Percentiles rank a stretch among this genome's conserved stretches.
These are phyloP conservation scores for Trichoderma reesei DNA, from an alignment of 495 filamentous ascomycete genomes.

Conservation along the genomic window DNA sequence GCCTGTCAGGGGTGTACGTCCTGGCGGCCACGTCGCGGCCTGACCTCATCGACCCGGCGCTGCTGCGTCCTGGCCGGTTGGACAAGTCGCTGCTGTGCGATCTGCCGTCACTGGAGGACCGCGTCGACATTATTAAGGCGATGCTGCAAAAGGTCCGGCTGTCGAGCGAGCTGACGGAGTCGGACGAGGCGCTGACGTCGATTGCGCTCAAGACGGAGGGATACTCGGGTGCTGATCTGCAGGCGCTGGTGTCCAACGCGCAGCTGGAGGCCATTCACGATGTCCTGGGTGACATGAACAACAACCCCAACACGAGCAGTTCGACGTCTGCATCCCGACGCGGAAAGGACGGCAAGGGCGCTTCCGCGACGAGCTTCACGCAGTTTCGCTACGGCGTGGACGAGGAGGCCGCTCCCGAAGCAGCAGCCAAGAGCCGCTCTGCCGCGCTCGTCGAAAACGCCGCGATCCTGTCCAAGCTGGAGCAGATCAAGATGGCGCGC, in stretches of 20 bases:
- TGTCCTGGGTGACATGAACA: constrained; percentile 59
- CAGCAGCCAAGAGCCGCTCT: constrained; percentile 26
- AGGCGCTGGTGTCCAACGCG: constrained; percentile 90
- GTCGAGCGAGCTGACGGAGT: constrained; percentile 45
- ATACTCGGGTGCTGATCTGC: constrained; percentile 91
- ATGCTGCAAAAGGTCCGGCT: constrained; percentile 71
- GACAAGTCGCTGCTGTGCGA: constrained; percentile 89
- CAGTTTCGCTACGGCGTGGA: constrained; percentile 74
- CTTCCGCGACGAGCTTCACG: constrained; percentile 47
- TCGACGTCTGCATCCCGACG: constrained; percentile 17
- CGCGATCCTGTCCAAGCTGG: constrained; percentile 63
- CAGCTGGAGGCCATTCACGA: constrained; percentile 96
- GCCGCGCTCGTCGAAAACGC: constrained; percentile 57
- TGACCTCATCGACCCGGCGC: constrained; percentile 87
- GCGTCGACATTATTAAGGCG: constrained; percentile 77
- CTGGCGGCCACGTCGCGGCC: constrained; percentile 85
- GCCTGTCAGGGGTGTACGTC: constrained; percentile 87
- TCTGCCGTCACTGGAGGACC: constrained; percentile 66
- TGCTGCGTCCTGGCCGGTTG: constrained; percentile 78
- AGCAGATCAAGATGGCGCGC: constrained; percentile 57
- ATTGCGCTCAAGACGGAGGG: constrained; percentile 73
- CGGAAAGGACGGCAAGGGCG: constrained; percentile 26
- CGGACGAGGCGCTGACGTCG: constrained; percentile 45
- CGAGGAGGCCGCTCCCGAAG: constrained; percentile 31
- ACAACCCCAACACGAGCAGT: constrained; percentile 30